These are phyloP conservation scores for Avena atlantica DNA, from an alignment of 176 grass and related monocot species.

Conservation along the genomic window DNA sequence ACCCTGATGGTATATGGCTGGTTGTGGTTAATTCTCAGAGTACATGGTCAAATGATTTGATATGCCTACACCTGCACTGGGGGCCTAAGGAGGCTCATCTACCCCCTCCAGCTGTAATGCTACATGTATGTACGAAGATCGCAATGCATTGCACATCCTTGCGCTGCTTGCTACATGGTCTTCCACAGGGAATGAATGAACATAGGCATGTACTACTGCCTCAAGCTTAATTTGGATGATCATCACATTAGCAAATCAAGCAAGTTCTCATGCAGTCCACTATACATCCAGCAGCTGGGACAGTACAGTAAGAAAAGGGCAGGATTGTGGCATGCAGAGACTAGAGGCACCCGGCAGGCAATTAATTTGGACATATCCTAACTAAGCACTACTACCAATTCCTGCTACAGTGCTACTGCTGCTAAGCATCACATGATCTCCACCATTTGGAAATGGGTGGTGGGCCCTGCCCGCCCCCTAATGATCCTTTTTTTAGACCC, in stretches of 20 bases:
- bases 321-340: slow-evolving; percentile 37
- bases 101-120: slow-evolving; percentile 6
- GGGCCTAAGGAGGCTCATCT: neutral
- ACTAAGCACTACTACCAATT: neutral
- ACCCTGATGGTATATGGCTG: neutral
- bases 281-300: neutral
- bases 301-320: neutral
- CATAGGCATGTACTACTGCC: neutral
- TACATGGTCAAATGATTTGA: slow-evolving; percentile 30
- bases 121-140: neutral
- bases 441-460: slow-evolving; percentile 47
- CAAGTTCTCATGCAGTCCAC: neutral
- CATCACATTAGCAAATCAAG: slow-evolving; percentile 32
- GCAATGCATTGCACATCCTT: neutral
- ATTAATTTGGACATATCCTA: slow-evolving; percentile 47
- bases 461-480: slow-evolving; percentile 48
- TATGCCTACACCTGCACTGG: neutral
- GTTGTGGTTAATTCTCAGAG: neutral
- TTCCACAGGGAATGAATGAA: slow-evolving; percentile 38
- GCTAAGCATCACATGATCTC: slow-evolving; percentile 61
- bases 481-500: slow-evolving; percentile 54
- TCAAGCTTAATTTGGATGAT: slow-evolving; percentile 11
- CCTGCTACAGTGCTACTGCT: neutral
- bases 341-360: neutral
- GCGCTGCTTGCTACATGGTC: slow-evolving; percentile 34